phyloP scores from a whole-genome alignment of 768 basidiomycete species.

The Rickenella mellea region DNA sequence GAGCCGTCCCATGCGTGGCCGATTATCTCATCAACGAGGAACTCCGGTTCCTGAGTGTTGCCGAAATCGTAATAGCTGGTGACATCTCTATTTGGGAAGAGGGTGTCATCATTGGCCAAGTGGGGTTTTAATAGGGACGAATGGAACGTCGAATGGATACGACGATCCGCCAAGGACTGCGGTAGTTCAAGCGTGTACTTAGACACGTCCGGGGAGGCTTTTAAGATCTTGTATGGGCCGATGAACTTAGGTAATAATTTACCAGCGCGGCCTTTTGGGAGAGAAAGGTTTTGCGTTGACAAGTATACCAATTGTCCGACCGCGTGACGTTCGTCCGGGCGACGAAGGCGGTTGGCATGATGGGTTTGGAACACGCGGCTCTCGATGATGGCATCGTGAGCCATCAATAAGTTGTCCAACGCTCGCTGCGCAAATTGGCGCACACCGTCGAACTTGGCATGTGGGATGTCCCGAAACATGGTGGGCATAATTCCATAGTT shows the following conservation, averaged over 20 bases:
- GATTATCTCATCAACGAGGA: conserved; percentile 7
- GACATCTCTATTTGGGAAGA: conserved; percentile 8
- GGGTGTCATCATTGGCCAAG: conserved; percentile 5
- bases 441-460: conserved; percentile 1
- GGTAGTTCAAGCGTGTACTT: conserved; percentile 24
- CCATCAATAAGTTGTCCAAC: background rate
- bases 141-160: conserved; percentile 11
- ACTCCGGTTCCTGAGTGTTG: conserved; percentile 1
- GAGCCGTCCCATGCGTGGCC: conserved; percentile 9
- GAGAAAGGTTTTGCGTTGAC: conserved; percentile 7
- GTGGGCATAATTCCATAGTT: conserved; percentile 2
- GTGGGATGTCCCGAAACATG: background rate
- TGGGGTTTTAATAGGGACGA: conserved; percentile 2
- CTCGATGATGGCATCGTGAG: conserved; percentile 10
- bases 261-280: conserved; percentile 6
- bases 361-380: conserved; percentile 4
- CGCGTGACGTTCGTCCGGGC: background rate
- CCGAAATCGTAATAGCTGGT: conserved; percentile 14
- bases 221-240: conserved; percentile 6
- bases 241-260: conserved; percentile 10
- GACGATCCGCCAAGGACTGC: conserved; percentile 7
- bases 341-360: conserved; percentile 5
- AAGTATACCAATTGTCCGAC: conserved; percentile 8
- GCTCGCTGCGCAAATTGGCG: conserved; percentile 3
- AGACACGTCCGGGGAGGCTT: conserved; percentile 11